Evolutionary conservation across 2,329 filamentous ascomycete genomes (phyloP).

Genomic region (Verticillium zaregamsianum): DNA sequence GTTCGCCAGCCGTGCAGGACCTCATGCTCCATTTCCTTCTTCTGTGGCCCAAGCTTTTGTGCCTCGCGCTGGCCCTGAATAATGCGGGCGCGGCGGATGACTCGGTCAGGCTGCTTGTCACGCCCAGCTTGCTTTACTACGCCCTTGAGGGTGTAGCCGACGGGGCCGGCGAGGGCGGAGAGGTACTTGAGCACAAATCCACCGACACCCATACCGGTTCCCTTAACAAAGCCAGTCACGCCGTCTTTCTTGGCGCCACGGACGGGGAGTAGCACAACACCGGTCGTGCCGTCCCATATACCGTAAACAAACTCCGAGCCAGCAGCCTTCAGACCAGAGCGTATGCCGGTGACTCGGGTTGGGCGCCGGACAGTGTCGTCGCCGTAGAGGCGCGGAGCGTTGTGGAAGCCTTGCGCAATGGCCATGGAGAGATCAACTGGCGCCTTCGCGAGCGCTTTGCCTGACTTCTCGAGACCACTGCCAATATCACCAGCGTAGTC

Average conservation of each 20-base stretch:
- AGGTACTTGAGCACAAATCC: slow-evolving; percentile 63
- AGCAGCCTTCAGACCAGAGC: slow-evolving; percentile 58
- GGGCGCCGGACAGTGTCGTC: slow-evolving; percentile 65
- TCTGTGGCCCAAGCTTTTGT: slow-evolving; percentile 25
- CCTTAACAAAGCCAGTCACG: slow-evolving; percentile 40
- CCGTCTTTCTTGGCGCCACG: slow-evolving; percentile 53
- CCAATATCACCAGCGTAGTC: slow-evolving; percentile 47
- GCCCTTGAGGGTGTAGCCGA: slow-evolving; percentile 62
- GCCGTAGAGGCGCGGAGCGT: slow-evolving; percentile 65
- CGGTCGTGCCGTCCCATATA: slow-evolving; percentile 61
- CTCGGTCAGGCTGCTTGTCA: slow-evolving; percentile 45
- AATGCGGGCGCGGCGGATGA: slow-evolving; percentile 54
- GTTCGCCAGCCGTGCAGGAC: slow-evolving; percentile 37
- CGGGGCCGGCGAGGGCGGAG: slow-evolving; percentile 54
- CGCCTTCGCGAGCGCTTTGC: slow-evolving; percentile 46
- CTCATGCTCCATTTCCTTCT: slow-evolving; percentile 20
- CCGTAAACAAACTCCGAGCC: slow-evolving; percentile 59
- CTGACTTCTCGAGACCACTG: slow-evolving; percentile 46
- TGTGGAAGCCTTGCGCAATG: slow-evolving; percentile 66
- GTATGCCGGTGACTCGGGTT: slow-evolving; percentile 59
- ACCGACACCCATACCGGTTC: slow-evolving; percentile 58
- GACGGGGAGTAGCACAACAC: slow-evolving; percentile 55
- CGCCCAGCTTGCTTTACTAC: slow-evolving; percentile 56
- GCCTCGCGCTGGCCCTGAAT: slow-evolving; percentile 50
- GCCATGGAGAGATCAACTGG: slow-evolving; percentile 59